Conservation (phyloP, 139 green algal species). For the Chlorokybus atmophyticus region DNA sequence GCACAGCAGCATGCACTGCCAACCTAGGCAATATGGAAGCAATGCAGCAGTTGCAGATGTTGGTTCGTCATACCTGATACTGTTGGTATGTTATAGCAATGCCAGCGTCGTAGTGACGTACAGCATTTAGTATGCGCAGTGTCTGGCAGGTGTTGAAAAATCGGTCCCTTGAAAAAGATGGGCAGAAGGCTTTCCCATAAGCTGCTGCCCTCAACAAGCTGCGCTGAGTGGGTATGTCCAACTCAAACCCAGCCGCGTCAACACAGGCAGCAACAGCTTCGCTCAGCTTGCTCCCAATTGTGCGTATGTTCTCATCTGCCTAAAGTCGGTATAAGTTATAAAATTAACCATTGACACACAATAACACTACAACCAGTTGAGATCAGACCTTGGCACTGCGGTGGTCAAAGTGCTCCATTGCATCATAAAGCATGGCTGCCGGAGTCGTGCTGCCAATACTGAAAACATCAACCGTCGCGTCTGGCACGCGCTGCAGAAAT, state of each 20-base stretch:
- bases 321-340: background rate
- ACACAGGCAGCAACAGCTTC: conserved; percentile 24
- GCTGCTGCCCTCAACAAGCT: conserved; percentile 25
- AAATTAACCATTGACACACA: too few species aligned
- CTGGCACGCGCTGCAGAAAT: conserved; percentile 28
- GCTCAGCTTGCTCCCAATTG: conserved; percentile 11
- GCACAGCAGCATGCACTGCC: too few species aligned
- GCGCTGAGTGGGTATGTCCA: conserved; percentile 19
- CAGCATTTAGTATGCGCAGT: conserved; percentile 61
- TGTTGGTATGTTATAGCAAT: conserved; percentile 61
- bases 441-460: conserved; percentile 21
- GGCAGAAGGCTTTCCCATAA: conserved; percentile 31
- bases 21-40: too few species aligned
- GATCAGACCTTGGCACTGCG: conserved; percentile 16
- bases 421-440: conserved; percentile 56
- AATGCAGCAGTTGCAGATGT: too few species aligned
- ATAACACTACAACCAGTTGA: too few species aligned
- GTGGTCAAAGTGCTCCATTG: conserved; percentile 61
- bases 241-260: conserved; percentile 28
- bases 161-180: conserved; percentile 21
- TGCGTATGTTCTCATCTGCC: conserved; percentile 30
- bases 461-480: conserved; percentile 19
- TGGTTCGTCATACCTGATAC: conserved; percentile 53
- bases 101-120: conserved; percentile 51
- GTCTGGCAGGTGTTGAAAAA: conserved; percentile 25